phyloP scores from a whole-genome alignment of 2,329 filamentous ascomycete genomes.

The Capronia coronata region DNA sequence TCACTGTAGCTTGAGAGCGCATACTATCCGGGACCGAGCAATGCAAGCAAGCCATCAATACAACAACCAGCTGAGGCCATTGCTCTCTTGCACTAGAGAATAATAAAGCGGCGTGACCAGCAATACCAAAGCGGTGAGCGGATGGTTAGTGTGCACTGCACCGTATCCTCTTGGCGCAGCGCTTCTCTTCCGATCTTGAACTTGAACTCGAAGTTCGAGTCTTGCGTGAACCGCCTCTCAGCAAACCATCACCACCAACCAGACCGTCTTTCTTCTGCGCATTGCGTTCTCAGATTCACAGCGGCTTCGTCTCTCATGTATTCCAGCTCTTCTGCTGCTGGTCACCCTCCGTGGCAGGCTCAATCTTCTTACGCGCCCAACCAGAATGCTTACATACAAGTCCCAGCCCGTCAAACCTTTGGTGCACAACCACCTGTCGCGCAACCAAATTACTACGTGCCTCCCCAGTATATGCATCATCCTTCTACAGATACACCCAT shows the following conservation, averaged over 20 bases:
- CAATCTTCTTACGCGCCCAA: constrained; percentile 26
- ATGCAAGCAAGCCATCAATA: too few relatives aligned
- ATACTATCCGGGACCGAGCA: too few relatives aligned
- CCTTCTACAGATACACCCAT: constrained; percentile 27
- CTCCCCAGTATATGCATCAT: constrained; percentile 30
- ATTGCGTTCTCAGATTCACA: background rate
- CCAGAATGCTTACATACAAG: constrained; percentile 55
- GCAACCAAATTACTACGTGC: constrained; percentile 28
- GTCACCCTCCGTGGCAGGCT: constrained; percentile 24
- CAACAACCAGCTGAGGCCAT: too few relatives aligned
- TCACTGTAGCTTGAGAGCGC: too few relatives aligned
- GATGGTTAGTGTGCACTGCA: too few relatives aligned
- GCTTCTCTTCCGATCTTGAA: too few relatives aligned
- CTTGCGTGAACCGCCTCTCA: background rate
- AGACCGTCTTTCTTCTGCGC: background rate
- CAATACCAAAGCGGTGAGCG: too few relatives aligned
- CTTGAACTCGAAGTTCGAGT: too few relatives aligned
- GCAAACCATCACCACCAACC: background rate
- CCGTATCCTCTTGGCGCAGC: too few relatives aligned
- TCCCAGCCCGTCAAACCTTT: constrained; percentile 57
- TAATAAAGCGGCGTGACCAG: too few relatives aligned
- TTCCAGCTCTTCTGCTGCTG: constrained; percentile 18
- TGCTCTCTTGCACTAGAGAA: too few relatives aligned
- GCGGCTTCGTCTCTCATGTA: constrained; percentile 22
- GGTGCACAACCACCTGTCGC: constrained; percentile 32